Conservation (phyloP, 2,329 filamentous ascomycete species). For the Diaporthe eres region DNA sequence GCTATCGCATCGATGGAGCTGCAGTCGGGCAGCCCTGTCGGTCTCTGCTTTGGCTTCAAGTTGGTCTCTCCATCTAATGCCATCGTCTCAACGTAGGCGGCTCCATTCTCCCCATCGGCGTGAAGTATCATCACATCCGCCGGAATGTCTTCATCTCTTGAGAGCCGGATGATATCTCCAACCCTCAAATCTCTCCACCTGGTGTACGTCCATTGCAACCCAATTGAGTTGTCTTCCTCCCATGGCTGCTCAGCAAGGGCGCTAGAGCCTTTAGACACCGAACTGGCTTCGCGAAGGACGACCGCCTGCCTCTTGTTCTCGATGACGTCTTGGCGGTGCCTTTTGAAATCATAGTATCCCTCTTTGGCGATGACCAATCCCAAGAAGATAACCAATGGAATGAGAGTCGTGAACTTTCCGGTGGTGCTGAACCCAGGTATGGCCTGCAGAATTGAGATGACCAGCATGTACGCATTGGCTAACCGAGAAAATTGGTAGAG, state of each 20-base stretch:
- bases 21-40: slow-evolving; percentile 73
- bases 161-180: slow-evolving; percentile 63
- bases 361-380: slow-evolving; percentile 87
- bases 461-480: slow-evolving; percentile 89
- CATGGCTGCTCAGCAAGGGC: slow-evolving; percentile 53
- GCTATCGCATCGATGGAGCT: slow-evolving; percentile 67
- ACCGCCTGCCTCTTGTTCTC: slow-evolving; percentile 76
- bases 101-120: slow-evolving; percentile 80
- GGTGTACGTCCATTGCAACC: slow-evolving; percentile 65
- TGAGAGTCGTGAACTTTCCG: slow-evolving; percentile 80
- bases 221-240: slow-evolving; percentile 29
- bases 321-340: slow-evolving; percentile 84
- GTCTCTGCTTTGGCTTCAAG: slow-evolving; percentile 80
- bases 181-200: slow-evolving; percentile 63
- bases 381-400: slow-evolving; percentile 82
- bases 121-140: slow-evolving; percentile 87
- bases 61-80: slow-evolving; percentile 87
- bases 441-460: slow-evolving; percentile 86
- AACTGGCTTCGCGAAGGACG: slow-evolving; percentile 65
- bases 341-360: slow-evolving; percentile 86
- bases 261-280: slow-evolving; percentile 64
- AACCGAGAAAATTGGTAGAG: slow-evolving; percentile 89
- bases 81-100: slow-evolving; percentile 90
- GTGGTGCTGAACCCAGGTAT: slow-evolving; percentile 84
- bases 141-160: slow-evolving; percentile 82